Evolutionary conservation across 2,329 filamentous ascomycete genomes (phyloP).

Genomic region (Botrytis fabae): DNA sequence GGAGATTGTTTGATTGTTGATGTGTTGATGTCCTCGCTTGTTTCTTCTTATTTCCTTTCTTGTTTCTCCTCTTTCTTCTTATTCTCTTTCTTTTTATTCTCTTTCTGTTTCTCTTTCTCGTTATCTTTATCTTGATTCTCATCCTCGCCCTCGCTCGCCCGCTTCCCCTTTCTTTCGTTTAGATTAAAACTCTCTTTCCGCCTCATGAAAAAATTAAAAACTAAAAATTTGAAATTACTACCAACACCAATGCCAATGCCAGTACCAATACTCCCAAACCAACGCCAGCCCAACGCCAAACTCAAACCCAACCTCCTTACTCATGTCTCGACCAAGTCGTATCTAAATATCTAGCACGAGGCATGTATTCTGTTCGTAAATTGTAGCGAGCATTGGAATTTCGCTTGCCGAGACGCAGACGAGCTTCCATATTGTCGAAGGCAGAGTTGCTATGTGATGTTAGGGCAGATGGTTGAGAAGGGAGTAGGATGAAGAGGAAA

Average conservation of each 20-base stretch:
- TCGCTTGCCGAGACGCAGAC: slow-evolving; percentile 22
- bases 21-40: neutral
- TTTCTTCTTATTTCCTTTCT: neutral
- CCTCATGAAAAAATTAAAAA: neutral
- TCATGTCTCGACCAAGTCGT: neutral
- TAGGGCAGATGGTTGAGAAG: neutral
- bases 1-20: neutral
- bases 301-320: neutral
- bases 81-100: too few species aligned
- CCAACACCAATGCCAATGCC: neutral
- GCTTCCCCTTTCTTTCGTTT: neutral
- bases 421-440: slow-evolving; percentile 32
- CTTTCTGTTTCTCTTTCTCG: too few species aligned
- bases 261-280: too few species aligned
- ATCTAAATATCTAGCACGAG: neutral
- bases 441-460: slow-evolving; percentile 24
- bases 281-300: neutral
- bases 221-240: neutral
- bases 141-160: rapidly evolving
- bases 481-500: neutral
- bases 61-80: too few species aligned
- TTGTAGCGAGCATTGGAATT: neutral
- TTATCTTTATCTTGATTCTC: too few species aligned
- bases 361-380: neutral
- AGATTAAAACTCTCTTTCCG: neutral